A percentile compares a stretch with the other conserved stretches of the same genome.
phyloP scores from a whole-genome alignment of 2,329 filamentous ascomycete species.

The Daldinia sp. region DNA sequence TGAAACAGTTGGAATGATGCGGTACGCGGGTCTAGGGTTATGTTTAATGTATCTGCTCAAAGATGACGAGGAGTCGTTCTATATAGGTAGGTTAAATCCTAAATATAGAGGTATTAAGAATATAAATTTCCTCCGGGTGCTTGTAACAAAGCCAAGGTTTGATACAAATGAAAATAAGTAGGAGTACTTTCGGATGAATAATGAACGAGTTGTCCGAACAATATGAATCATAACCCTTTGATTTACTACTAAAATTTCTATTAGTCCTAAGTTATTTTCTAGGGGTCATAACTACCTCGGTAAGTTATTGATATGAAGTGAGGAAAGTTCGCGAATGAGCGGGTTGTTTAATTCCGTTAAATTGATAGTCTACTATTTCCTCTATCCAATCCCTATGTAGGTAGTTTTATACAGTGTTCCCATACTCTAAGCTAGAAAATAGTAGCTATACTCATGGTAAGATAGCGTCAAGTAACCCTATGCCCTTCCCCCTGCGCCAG shows the following conservation, averaged over 20 bases:
- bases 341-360: neutral
- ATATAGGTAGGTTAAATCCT: too few relatives aligned
- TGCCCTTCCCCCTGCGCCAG: neutral
- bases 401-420: neutral
- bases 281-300: too few relatives aligned
- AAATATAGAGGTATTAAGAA: neutral
- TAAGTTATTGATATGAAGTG: neutral
- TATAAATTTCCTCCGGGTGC: neutral
- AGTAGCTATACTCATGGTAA: neutral
- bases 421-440: constrained; percentile 3
- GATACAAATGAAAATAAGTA: neutral
- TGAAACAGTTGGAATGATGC: neutral
- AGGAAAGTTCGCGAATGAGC: neutral
- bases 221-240: neutral
- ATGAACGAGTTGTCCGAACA: neutral
- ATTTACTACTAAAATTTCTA: neutral
- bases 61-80: too few relatives aligned
- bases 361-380: neutral
- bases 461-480: neutral
- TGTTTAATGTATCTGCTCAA: neutral
- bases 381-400: neutral
- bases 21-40: neutral
- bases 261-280: neutral
- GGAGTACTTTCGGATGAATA: neutral
- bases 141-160: neutral